Evolutionary conservation across 768 basidiomycete species (phyloP).

Genomic region (Antrodiella citrinella): DNA sequence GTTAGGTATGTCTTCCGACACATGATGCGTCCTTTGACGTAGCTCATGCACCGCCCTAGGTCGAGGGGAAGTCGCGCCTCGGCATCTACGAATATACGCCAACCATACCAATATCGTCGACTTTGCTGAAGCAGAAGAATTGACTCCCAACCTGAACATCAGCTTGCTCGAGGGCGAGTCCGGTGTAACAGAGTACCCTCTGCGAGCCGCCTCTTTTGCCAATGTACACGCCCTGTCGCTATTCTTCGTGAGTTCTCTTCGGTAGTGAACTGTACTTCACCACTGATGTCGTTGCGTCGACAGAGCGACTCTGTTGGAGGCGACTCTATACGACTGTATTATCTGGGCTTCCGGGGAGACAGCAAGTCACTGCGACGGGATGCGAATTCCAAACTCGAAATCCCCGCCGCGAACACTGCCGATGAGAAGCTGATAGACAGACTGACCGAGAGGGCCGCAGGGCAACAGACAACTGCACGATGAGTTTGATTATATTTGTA

Average conservation of each 20-base stretch:
- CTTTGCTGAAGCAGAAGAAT: conserved; percentile 63
- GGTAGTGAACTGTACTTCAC: neutral
- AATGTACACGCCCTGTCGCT: conserved; percentile 67
- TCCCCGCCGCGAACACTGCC: conserved; percentile 74
- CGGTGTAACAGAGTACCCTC: conserved; percentile 65
- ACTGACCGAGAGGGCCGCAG: conserved; percentile 46
- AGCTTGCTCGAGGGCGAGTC: conserved; percentile 64
- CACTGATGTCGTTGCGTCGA: conserved; percentile 2
- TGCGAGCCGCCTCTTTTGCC: conserved; percentile 68
- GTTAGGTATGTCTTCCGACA: conserved; percentile 39
- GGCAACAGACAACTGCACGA: conserved; percentile 57
- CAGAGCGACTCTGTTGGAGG: conserved; percentile 65
- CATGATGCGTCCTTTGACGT: conserved; percentile 2
- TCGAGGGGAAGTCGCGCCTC: conserved; percentile 69
- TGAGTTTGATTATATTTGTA: conserved; percentile 12
- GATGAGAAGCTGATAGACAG: conserved; percentile 63
- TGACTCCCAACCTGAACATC: conserved; percentile 65
- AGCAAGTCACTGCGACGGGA: conserved; percentile 46
- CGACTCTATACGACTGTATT: conserved; percentile 62
- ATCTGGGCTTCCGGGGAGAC: conserved; percentile 80
- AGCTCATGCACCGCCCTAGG: conserved; percentile 31
- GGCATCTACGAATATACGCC: conserved; percentile 66
- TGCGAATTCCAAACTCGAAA: conserved; percentile 53
- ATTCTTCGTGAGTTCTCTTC: conserved; percentile 59
- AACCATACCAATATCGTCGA: conserved; percentile 72